These are phyloP conservation scores for Umbelopsis vinacea DNA, from an alignment of 192 early-diverging fungal species.

Conservation along the genomic window DNA sequence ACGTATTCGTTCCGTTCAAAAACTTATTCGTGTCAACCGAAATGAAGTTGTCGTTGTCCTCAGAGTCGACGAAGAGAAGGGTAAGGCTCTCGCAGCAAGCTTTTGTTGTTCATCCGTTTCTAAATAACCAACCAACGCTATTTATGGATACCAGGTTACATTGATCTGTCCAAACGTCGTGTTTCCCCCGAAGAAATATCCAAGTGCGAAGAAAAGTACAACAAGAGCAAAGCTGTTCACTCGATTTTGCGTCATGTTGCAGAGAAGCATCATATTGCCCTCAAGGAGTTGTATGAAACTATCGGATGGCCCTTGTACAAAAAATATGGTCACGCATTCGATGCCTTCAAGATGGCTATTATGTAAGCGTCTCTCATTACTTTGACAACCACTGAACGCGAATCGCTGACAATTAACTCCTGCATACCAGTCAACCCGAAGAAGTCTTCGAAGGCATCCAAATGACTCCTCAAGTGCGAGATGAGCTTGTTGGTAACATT, in stretches of 20 bases:
- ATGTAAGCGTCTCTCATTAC: constrained; percentile 50
- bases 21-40: constrained; percentile 89
- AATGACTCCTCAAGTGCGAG: constrained; percentile 61
- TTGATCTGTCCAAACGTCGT: constrained; percentile 96
- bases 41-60: constrained; percentile 94
- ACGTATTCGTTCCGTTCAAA: constrained; percentile 96
- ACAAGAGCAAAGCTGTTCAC: constrained; percentile 91
- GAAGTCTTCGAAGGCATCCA: constrained; percentile 83
- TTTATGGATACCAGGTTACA: constrained; percentile 71
- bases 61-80: constrained; percentile 97
- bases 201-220: constrained; percentile 92
- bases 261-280: constrained; percentile 76
- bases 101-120: not conserved
- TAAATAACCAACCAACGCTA: not conserved
- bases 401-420: constrained; percentile 1
- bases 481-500: constrained; percentile 85
- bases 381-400: not conserved
- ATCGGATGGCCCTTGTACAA: constrained; percentile 95
- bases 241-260: constrained; percentile 89
- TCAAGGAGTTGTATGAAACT: constrained; percentile 83
- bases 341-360: constrained; percentile 95
- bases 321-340: constrained; percentile 96
- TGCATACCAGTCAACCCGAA: constrained; percentile 74
- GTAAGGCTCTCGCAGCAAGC: constrained; percentile 35
- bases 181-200: constrained; percentile 87